phyloP scores from a whole-genome alignment of 2,329 filamentous ascomycete species.

The Kalaharituber pfeilii region DNA sequence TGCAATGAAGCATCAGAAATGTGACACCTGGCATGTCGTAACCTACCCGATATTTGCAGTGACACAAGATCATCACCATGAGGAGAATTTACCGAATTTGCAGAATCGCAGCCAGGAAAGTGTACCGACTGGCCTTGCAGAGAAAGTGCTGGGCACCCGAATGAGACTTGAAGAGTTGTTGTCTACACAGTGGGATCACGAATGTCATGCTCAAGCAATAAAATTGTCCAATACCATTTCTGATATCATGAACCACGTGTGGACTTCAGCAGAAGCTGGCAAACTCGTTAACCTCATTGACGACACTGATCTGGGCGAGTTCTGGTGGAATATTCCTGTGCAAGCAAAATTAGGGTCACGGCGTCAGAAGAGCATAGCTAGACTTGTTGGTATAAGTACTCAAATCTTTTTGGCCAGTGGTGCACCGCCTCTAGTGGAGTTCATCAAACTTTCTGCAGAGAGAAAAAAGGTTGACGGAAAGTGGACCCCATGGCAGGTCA shows the following conservation, averaged over 20 bases:
- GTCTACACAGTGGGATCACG: not conserved
- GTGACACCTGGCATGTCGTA: not conserved
- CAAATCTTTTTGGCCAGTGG: too few relatives aligned
- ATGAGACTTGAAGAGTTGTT: not conserved
- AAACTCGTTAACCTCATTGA: not conserved
- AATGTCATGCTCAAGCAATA: not conserved
- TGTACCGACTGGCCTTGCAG: too few relatives aligned
- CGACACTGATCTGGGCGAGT: not conserved
- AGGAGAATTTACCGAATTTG: too few relatives aligned
- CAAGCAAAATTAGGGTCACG: not conserved
- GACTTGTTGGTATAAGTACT: too few relatives aligned
- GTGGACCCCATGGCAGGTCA: not conserved
- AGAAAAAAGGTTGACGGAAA: not conserved
- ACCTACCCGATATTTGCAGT: too few relatives aligned
- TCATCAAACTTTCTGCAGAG: not conserved
- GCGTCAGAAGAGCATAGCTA: too few relatives aligned
- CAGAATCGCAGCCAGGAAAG: not conserved
- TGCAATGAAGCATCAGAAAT: not conserved
- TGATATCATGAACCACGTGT: not conserved
- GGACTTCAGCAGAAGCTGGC: not conserved
- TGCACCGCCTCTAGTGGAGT: too few relatives aligned
- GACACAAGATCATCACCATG: not conserved
- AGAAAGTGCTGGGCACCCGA: not conserved
- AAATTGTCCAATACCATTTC: not conserved
- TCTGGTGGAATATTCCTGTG: not conserved